Base-by-base conservation (phyloP, 441 rosid species). In the Gossypium armourianum region DNA sequence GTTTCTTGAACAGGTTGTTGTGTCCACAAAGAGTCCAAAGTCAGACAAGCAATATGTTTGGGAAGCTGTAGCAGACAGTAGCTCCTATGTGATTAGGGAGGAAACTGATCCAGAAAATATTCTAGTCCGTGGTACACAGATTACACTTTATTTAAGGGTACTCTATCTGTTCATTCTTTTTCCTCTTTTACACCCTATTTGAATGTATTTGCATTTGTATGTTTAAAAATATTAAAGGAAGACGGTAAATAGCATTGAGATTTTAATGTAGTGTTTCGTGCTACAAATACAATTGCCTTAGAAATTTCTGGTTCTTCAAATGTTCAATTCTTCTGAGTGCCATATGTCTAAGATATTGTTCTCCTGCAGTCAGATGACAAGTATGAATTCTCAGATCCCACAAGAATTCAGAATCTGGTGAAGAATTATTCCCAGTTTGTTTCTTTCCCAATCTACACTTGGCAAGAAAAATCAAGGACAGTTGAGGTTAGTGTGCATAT, bases 371-470 rank as follows among this genome's bases (percentile, higher is more conserved):
- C 86, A 12, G 98, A 94, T 86, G 98, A 94, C 74, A 91, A 90
- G 72, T 94, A 86, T 4, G 99, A 94, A 71, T 90, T 92, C 76
- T 81, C 96, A 4, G 99, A 94, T 73, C 85, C 96, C 4, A 49
- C 78, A 21, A 90, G 84, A 77, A 84, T 94, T 79, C 93, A 89
- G 86, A 83, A 81, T 75, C 85, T 94, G 80, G 97, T 94, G 54
- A 94, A 94, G 81, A 90, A 94, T 73, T 94, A 94, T 74, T 94
- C 99, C 12, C 99, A 94, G 80, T 94, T 94, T 55, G 99, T 94
- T 79, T 88, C 97, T 68, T 92, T 94, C 84, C 99, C 99, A 43
- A 92, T 94, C 82, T 94, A 87, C 76, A 92, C 97, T 13, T 94
- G 97, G 99, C 91, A 79, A 72, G 97, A 94, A 73, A 92, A 94